Percentiles rank a stretch among this genome's conserved stretches.
Conservation (phyloP, 2,329 filamentous ascomycete genomes). For the Aspergillus arachidicola region DNA sequence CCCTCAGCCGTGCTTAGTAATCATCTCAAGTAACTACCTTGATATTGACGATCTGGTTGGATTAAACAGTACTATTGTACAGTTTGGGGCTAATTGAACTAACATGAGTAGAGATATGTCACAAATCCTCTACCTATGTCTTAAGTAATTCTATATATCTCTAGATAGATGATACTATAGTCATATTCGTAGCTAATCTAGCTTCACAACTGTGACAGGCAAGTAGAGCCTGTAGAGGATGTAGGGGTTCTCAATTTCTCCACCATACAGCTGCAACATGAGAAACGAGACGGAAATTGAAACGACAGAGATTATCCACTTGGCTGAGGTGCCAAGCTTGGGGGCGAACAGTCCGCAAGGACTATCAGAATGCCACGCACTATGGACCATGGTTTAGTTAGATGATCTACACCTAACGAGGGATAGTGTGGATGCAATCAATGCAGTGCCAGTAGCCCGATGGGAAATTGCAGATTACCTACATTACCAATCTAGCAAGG, state of each 20-base stretch:
- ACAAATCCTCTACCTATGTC: neutral
- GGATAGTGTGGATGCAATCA: neutral
- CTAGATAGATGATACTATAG: neutral
- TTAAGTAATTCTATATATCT: neutral
- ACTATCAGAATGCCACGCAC: too few species aligned
- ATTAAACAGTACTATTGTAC: neutral
- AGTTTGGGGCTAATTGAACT: neutral
- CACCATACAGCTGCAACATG: neutral
- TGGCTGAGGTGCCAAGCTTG: neutral
- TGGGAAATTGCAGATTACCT: too few species aligned
- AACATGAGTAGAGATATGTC: neutral
- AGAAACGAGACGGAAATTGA: neutral
- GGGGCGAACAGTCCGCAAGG: neutral
- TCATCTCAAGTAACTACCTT: neutral
- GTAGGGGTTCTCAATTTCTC: too few species aligned
- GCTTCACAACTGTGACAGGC: neutral
- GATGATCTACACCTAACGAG: neutral
- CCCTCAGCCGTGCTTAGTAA: neutral
- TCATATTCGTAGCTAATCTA: neutral
- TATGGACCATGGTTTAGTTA: neutral
- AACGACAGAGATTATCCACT: neutral
- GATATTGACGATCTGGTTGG: neutral
- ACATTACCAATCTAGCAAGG: too few species aligned
- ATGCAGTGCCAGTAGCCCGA: too few species aligned
- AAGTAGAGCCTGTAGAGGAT: too few species aligned